Evolutionary conservation across 306 rosid species (phyloP), one percentile per base, ranked within the genome.

Genomic region (Gillenia trifoliata): DNA sequence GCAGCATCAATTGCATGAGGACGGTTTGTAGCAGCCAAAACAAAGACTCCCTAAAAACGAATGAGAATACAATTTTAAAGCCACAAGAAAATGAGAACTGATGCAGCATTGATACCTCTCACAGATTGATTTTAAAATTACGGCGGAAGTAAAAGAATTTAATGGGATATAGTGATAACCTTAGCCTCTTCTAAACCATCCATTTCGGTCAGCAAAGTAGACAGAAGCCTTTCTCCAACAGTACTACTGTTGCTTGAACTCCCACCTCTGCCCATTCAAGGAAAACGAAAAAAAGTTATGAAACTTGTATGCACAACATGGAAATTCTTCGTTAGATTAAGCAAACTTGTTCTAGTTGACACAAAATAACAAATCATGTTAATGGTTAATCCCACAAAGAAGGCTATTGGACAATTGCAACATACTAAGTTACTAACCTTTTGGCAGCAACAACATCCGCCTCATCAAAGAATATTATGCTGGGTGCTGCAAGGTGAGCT

Each of bases 11-110:
- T 91, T 63, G 91, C 95, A 67, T 82, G 84, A 79, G 95, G 98
- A 74, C 96, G 98, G 77, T 94, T 94, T 52, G 98, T 94, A 73
- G 98, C 98, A 36, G 98, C 98, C 75, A 94, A 81, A 65, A 94
- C 96, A 79, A 94, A 91, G 66, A 94, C 89, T 76, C 97, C 98
- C 98, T 94, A 68, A 56, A 73, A 77, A 29, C 26, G 73, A 72
- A 70, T 22, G 59, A 16, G 31, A 59, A 59, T 38, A 22, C 63
- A 41, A 69, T 36, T n/a, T 77, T 63, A 65, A 68, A 40, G n/a
- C 23, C 49, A 36, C 2, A 71, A 57, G 64, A 64, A 16, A 77
- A 72, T 20, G 11, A 69, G 71, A 60, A 60, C n/a, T 28, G 2
- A 75, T 29, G 75, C 12, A 47, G 56, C 22, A 62, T 60, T 72